These are phyloP conservation scores for Colletotrichum sp. DNA, from an alignment of 2,329 filamentous ascomycete genomes.

Conservation along the genomic window DNA sequence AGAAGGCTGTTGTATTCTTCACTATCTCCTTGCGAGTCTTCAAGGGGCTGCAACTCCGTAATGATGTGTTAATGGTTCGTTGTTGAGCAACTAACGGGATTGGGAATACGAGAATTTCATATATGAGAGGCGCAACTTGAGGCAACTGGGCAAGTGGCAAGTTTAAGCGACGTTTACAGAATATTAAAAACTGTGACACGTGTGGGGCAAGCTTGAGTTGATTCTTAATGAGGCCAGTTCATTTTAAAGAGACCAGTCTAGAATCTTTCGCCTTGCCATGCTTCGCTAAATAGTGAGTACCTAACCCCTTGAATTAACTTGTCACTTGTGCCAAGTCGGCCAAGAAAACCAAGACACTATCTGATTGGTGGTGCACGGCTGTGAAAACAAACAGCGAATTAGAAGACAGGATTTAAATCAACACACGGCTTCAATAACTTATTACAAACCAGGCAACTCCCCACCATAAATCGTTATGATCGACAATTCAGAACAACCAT, in stretches of 20 bases:
- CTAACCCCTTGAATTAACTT: background rate
- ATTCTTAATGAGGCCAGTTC: background rate
- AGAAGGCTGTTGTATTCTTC: background rate
- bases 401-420: background rate
- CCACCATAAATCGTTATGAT: background rate
- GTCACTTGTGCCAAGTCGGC: background rate
- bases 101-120: background rate
- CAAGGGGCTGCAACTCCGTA: background rate
- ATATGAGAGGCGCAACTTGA: background rate
- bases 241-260: background rate
- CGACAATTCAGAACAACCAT: background rate
- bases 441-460: background rate
- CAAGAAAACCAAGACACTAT: background rate
- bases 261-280: background rate
- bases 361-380: background rate
- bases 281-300: background rate
- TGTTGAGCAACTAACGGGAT: background rate
- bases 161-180: background rate
- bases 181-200: background rate
- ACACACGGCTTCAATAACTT: constrained; percentile 1
- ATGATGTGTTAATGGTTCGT: background rate
- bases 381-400: background rate
- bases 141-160: background rate
- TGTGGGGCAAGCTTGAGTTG: background rate
- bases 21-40: background rate